phyloP scores from a whole-genome alignment of 2,329 filamentous ascomycete species.

The Xylaria sp. region DNA sequence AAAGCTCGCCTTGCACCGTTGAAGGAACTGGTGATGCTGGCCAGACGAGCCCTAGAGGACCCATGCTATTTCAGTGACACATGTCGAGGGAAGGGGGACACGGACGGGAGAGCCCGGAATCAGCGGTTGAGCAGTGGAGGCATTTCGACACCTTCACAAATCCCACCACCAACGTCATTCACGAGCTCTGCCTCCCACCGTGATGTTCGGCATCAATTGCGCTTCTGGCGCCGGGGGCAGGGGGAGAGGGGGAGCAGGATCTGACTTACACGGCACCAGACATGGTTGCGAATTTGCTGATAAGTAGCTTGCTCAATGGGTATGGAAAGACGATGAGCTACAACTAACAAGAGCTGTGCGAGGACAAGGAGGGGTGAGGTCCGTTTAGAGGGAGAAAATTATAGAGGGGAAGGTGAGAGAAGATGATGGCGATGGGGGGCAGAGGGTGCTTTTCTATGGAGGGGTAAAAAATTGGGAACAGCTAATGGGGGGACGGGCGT shows the following conservation, averaged over 20 bases:
- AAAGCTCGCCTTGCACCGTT: slow-evolving; percentile 61
- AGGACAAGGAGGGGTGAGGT: slow-evolving; percentile 1
- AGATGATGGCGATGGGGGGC: slow-evolving; percentile 29
- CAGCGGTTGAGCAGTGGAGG: slow-evolving; percentile 30
- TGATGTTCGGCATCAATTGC: slow-evolving; percentile 9
- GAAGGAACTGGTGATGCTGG: slow-evolving; percentile 67
- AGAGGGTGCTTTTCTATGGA: slow-evolving; percentile 41
- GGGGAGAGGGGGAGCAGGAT: slow-evolving; percentile 38
- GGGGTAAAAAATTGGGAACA: slow-evolving; percentile 37
- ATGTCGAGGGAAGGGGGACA: slow-evolving; percentile 38
- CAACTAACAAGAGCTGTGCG: slow-evolving; percentile 11
- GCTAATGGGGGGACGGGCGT: slow-evolving; percentile 7
- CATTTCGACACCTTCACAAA: background rate
- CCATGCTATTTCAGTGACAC: slow-evolving; percentile 41
- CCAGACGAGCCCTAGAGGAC: slow-evolving; percentile 71
- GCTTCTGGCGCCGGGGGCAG: slow-evolving; percentile 26
- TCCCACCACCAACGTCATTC: slow-evolving; percentile 8
- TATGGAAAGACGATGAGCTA: slow-evolving; percentile 7
- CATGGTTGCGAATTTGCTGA: slow-evolving; percentile 53
- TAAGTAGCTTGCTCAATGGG: slow-evolving; percentile 22
- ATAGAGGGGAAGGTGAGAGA: slow-evolving; percentile 30
- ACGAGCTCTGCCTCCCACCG: slow-evolving; percentile 1
- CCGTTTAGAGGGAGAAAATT: slow-evolving; percentile 15
- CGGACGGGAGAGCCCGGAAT: slow-evolving; percentile 29
- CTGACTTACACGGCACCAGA: slow-evolving; percentile 71